Evolutionary conservation across 805 yeast genomes (phyloP).

Genomic region (Myxozyma udenii): DNA sequence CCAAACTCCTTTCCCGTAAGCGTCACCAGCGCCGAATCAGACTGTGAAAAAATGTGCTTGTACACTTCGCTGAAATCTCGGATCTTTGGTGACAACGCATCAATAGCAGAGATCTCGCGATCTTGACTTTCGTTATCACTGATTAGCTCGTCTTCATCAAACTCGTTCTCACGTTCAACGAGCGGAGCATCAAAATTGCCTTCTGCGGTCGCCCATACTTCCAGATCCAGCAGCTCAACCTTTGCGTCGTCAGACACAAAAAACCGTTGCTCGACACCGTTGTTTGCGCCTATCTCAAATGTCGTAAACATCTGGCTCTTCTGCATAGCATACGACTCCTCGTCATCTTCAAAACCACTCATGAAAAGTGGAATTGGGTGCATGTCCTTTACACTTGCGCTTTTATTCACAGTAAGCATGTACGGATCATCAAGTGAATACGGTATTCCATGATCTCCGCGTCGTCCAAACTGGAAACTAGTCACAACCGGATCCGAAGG

Average conservation of each 20-base stretch:
- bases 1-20: not conserved
- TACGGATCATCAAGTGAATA: constrained; percentile 43
- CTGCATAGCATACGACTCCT: too few species aligned
- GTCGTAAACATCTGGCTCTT: constrained; percentile 20
- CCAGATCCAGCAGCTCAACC: too few species aligned
- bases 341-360: too few species aligned
- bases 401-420: constrained; percentile 1
- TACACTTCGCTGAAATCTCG: constrained; percentile 20
- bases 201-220: constrained; percentile 3
- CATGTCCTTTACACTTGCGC: constrained; percentile 5
- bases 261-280: constrained; percentile 9
- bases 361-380: not conserved
- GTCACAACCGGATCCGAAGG: constrained; percentile 38
- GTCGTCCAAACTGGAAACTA: constrained; percentile 40
- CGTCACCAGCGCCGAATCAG: constrained; percentile 12
- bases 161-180: too few species aligned
- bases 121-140: too few species aligned
- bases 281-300: constrained; percentile 7
- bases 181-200: not conserved
- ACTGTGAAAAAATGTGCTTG: constrained; percentile 9
- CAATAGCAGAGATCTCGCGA: too few species aligned
- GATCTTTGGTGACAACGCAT: constrained; percentile 12
- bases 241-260: constrained; percentile 1
- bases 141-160: constrained; percentile 11
- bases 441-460: constrained; percentile 41